Evolutionary conservation across 1,139 yeast genomes (phyloP), one percentile per base, ranked within the genome.

Genomic region (Yamadazyma taylorii): DNA sequence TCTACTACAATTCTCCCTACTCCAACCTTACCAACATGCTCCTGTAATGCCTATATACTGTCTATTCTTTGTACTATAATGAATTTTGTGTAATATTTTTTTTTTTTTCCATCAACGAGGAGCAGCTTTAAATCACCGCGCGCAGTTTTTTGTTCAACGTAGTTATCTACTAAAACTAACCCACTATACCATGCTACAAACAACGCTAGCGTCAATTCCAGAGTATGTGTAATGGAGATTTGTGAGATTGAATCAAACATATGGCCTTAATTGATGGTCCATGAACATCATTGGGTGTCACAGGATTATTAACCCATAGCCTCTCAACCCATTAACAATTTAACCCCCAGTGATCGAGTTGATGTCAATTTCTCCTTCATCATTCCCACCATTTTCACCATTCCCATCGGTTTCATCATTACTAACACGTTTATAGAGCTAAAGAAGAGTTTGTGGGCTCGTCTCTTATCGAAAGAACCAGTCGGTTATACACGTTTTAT

Each of bases 391-490:
- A 12, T 12, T 13, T 9, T 13, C 13, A 7, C 31, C 28, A 22
- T 23, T 31, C 15, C 21, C 17, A 13, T 25, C 28, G 8, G 15
- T 27, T 15, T 13, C 9, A 15, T 19, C 13, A 5, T 17, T 45
- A 46, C 50, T 46, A 41, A 46, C 50, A 25, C 12, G 13, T 17
- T 17, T 17, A 2, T 31, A 48, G 52, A 57, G 81, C 78, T 30
- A 63, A 68, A 35, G 82, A 78, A 48, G 77, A 70, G 41, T 64
- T 66, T 45, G 61, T 69, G 27, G 80, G 80, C 12, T 64, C 75
- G 22, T 71, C 79, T 2, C 53, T 78, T 26, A 63, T 68, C 29
- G 81, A 76, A 52, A 61, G 83, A 47, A 75, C 81, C 1, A 61
- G 76, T 27, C 66, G 81, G 38, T 56, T 78, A 35, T 72, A 66